These are phyloP conservation scores for Phylloporus sp. DNA, from an alignment of 768 basidiomycete species.

Conservation along the genomic window DNA sequence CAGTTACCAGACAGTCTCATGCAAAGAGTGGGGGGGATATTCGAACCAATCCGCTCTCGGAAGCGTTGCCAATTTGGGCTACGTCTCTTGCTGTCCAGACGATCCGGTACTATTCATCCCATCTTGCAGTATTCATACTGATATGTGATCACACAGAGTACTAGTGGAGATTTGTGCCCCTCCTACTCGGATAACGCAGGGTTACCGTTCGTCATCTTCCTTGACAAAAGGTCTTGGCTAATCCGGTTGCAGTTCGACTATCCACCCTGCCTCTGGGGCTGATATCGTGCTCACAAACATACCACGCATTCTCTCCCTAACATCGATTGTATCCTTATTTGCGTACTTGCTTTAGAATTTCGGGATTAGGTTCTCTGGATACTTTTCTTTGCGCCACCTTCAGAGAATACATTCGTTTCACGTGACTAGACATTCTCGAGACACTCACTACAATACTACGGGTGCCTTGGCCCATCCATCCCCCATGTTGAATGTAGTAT, in stretches of 20 bases:
- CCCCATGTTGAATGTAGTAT: background rate
- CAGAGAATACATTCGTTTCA: background rate
- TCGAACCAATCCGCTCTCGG: conserved; percentile 59
- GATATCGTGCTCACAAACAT: conserved; percentile 10
- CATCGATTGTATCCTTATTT: conserved; percentile 12
- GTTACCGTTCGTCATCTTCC: conserved; percentile 45
- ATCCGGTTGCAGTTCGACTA: conserved; percentile 27
- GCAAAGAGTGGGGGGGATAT: conserved; percentile 62
- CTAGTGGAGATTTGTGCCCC: conserved; percentile 51
- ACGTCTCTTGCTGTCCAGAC: conserved; percentile 67
- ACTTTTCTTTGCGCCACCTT: conserved; percentile 1
- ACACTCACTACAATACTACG: background rate
- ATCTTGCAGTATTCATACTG: background rate
- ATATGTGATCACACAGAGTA: conserved; percentile 30
- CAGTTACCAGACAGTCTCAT: conserved; percentile 61
- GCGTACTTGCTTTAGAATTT: conserved; percentile 17
- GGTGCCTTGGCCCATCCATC: background rate
- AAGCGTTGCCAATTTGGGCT: conserved; percentile 53
- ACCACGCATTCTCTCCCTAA: conserved; percentile 18
- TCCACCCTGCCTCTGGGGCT: conserved; percentile 22
- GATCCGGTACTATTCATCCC: conserved; percentile 46
- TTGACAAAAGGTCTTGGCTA: background rate
- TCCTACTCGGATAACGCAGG: conserved; percentile 68
- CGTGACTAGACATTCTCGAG: background rate
- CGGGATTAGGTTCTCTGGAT: background rate